phyloP scores from a whole-genome alignment of 345 rosid genomes.

The Salix koriyanagi region DNA sequence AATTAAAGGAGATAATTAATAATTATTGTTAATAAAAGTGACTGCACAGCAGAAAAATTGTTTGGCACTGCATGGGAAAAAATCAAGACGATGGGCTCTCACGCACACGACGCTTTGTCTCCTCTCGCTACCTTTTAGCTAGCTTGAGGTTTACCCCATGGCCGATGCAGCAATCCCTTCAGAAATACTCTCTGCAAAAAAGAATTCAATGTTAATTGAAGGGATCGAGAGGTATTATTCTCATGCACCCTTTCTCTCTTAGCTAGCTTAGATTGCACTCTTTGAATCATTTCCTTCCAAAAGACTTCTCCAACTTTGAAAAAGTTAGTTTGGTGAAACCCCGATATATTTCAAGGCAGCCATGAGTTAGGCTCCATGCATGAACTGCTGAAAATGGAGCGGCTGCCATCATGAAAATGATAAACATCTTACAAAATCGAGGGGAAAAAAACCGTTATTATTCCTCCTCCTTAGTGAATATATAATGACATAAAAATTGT shows the following conservation, averaged over 20 bases:
- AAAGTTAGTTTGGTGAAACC: slow-evolving; percentile 8
- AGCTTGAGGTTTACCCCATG: slow-evolving; percentile 34
- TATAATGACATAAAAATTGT: background rate
- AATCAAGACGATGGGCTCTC: slow-evolving; percentile 18
- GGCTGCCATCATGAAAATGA: background rate
- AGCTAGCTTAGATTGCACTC: slow-evolving; percentile 47
- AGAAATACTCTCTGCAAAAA: slow-evolving; percentile 15
- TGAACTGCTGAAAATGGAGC: background rate
- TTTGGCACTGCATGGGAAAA: slow-evolving; percentile 7
- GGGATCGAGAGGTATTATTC: background rate
- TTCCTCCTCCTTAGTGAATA: background rate
- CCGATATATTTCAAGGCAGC: background rate
- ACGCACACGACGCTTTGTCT: background rate
- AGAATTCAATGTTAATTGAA: background rate
- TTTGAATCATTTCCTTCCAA: slow-evolving; percentile 39
- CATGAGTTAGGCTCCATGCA: slow-evolving; percentile 18
- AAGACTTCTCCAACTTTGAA: slow-evolving; percentile 20
- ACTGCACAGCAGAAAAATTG: slow-evolving; percentile 10
- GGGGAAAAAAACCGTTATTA: background rate
- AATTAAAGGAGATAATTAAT: background rate
- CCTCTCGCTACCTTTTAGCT: slow-evolving; percentile 17
- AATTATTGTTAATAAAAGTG: slow-evolving; percentile 4
- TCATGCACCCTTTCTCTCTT: background rate
- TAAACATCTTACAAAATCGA: background rate
- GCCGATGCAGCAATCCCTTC: slow-evolving; percentile 36